These are phyloP conservation scores for Aspergillus bombycis DNA, from an alignment of 2,329 filamentous ascomycete species.

Conservation along the genomic window DNA sequence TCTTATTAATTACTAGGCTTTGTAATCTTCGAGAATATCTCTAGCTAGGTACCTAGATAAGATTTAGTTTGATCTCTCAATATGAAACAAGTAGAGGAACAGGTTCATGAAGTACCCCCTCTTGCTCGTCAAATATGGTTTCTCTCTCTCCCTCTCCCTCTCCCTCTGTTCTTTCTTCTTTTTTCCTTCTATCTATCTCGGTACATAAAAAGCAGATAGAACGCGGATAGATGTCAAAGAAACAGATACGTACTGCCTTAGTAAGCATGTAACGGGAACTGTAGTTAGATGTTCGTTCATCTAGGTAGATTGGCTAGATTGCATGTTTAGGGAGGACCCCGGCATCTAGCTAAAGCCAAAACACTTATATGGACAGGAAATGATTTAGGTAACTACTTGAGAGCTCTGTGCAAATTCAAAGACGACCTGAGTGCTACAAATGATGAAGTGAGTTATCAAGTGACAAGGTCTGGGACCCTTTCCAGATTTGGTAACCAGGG, in stretches of 20 bases:
- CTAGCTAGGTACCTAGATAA: background rate
- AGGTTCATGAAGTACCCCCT: background rate
- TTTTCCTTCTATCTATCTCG: too few species aligned
- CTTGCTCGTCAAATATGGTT: background rate
- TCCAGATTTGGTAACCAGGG: conserved; percentile 33
- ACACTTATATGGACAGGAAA: background rate
- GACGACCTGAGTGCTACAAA: background rate
- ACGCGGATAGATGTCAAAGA: too few species aligned
- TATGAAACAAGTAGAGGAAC: background rate
- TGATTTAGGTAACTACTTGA: background rate
- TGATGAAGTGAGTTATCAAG: background rate
- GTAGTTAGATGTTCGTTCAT: background rate
- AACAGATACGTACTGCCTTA: background rate
- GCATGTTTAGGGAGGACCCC: background rate
- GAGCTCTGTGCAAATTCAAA: background rate
- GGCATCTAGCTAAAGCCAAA: background rate
- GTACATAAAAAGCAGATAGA: too few species aligned
- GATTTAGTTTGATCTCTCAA: background rate
- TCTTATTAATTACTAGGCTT: background rate
- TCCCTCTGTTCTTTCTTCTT: too few species aligned
- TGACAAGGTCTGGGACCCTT: conserved; percentile 17
- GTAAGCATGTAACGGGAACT: background rate
- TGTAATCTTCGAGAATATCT: background rate
- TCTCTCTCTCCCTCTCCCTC: too few species aligned
- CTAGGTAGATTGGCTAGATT: background rate